Percentiles rank a stretch among this genome's conserved stretches.
Conservation (phyloP, 495 filamentous ascomycete genomes). For the Penicillium cinerascens region DNA sequence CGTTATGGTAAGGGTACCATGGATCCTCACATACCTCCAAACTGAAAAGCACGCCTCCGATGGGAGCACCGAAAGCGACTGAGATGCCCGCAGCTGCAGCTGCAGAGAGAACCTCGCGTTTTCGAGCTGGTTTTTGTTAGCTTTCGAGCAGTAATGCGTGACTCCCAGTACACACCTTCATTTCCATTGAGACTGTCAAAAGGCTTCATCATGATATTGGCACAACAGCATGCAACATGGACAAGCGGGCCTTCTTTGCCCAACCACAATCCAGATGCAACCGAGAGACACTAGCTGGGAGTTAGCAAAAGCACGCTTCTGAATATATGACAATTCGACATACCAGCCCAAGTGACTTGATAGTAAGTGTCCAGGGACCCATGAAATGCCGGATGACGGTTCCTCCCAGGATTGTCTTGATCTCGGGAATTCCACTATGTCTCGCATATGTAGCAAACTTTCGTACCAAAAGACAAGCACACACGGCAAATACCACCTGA, state of each 20-base stretch:
- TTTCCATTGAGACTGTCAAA: slow-evolving; percentile 81
- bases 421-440: slow-evolving; percentile 96
- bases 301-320: slow-evolving; percentile 7
- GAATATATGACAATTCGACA: slow-evolving; percentile 19
- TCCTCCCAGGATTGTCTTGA: slow-evolving; percentile 93
- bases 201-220: slow-evolving; percentile 90
- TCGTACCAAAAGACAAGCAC: slow-evolving; percentile 75
- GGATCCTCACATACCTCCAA: slow-evolving; percentile 59
- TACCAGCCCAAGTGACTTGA: slow-evolving; percentile 90
- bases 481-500: slow-evolving; percentile 75
- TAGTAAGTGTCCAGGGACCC: slow-evolving; percentile 86
- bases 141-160: background rate
- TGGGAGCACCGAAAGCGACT: slow-evolving; percentile 95
- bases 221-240: slow-evolving; percentile 96
- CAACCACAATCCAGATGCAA: slow-evolving; percentile 96
- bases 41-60: slow-evolving; percentile 89
- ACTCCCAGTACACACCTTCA: slow-evolving; percentile 59
- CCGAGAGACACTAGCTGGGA: slow-evolving; percentile 66
- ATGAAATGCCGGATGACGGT: slow-evolving; percentile 92
- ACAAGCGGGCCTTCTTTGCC: slow-evolving; percentile 97
- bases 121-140: slow-evolving; percentile 61
- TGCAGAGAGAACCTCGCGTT: slow-evolving; percentile 92
- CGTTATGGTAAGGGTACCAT: background rate
- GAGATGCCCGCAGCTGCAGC: slow-evolving; percentile 94
- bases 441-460: slow-evolving; percentile 84